Percentiles rank a stretch among this genome's conserved stretches.
Conservation (phyloP, 192 early-diverging fungal genomes). For the Mycoemilia scoparia region DNA sequence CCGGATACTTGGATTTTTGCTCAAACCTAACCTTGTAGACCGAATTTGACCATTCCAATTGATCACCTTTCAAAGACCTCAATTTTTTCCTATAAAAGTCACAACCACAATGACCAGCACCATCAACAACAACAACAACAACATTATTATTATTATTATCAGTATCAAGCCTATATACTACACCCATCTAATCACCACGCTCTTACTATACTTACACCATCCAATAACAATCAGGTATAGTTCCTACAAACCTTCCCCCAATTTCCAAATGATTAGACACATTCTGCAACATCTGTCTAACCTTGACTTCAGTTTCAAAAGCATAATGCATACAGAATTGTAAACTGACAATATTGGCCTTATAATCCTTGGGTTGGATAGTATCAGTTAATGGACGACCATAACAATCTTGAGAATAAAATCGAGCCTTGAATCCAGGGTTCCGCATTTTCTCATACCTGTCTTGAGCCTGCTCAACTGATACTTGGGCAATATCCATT, state of each 20-base stretch:
- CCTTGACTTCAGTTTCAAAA: conserved; percentile 70
- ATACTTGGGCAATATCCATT: conserved; percentile 77
- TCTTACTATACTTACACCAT: conserved; percentile 50
- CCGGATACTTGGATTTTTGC: conserved; percentile 34
- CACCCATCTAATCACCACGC: no score
- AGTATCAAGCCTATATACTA: no score
- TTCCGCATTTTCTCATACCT: conserved; percentile 39
- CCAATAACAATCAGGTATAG: conserved; percentile 83
- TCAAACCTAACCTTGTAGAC: conserved; percentile 81
- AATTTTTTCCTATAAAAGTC: conserved; percentile 33
- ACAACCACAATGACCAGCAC: neutral
- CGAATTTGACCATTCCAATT: conserved; percentile 63
- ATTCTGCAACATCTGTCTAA: conserved; percentile 62
- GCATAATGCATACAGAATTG: conserved; percentile 98
- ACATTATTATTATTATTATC: no score
- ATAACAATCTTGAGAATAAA: conserved; percentile 81
- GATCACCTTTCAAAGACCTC: conserved; percentile 12
- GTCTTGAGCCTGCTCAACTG: conserved; percentile 60
- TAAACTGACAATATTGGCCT: conserved; percentile 75
- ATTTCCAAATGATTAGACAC: conserved; percentile 43
- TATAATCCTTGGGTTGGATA: conserved; percentile 23
- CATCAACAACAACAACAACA: conserved; percentile 1
- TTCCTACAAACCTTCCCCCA: conserved; percentile 78
- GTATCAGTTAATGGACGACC: conserved; percentile 30
- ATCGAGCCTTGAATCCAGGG: conserved; percentile 47